phyloP scores from a whole-genome alignment of 2,329 filamentous ascomycete genomes.

The Lachnellula cervina region DNA sequence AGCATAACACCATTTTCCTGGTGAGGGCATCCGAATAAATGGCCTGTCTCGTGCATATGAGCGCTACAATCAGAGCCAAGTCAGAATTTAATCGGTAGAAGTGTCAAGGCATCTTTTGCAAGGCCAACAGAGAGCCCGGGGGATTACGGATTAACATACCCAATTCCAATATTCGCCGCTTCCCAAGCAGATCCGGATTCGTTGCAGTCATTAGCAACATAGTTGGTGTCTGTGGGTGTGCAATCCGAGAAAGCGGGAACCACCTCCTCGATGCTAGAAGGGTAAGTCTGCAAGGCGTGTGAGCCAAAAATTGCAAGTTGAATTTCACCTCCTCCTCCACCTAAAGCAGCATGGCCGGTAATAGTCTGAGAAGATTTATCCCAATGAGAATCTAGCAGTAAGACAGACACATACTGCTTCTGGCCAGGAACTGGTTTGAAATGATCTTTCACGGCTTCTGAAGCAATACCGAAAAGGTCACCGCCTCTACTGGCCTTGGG shows the following conservation, averaged over 20 bases:
- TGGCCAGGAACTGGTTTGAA: conserved; percentile 73
- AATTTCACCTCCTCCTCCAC: conserved; percentile 67
- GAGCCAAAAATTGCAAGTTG: conserved; percentile 89
- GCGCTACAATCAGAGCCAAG: conserved; percentile 37
- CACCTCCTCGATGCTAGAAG: conserved; percentile 82
- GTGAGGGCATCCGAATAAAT: conserved; percentile 84
- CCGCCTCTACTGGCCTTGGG: conserved; percentile 62
- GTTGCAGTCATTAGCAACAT: conserved; percentile 79
- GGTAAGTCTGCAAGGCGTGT: conserved; percentile 87
- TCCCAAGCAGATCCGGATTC: conserved; percentile 92
- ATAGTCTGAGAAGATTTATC: conserved; percentile 66
- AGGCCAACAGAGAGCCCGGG: too few relatives aligned
- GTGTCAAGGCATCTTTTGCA: neutral
- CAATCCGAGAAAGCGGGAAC: conserved; percentile 86
- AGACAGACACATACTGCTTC: conserved; percentile 79
- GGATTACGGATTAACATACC: conserved; percentile 31
- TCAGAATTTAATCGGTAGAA: neutral
- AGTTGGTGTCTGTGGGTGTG: conserved; percentile 76
- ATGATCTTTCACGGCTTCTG: conserved; percentile 70
- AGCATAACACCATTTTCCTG: conserved; percentile 91
- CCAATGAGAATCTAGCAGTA: conserved; percentile 88
- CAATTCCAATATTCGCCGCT: conserved; percentile 89
- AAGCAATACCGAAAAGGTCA: conserved; percentile 71
- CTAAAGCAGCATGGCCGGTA: conserved; percentile 78
- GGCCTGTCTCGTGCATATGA: conserved; percentile 86